These are phyloP conservation scores for Brasilioporus rufonigricans DNA, from an alignment of 768 basidiomycete species.

Conservation along the genomic window DNA sequence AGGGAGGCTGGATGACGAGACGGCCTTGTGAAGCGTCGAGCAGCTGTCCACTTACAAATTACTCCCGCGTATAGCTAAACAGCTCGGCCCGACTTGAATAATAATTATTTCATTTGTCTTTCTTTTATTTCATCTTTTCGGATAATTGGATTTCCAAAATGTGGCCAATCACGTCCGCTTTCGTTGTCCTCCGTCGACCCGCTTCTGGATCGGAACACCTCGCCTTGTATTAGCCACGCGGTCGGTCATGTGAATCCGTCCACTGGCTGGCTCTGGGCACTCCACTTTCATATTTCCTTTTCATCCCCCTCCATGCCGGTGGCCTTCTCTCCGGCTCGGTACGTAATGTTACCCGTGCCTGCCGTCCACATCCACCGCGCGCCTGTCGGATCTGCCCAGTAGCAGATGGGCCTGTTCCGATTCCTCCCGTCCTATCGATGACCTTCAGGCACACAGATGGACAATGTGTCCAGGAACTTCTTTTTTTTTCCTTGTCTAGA, in stretches of 20 bases:
- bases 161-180: neutral
- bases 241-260: conserved; percentile 14
- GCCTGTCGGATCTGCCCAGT: conserved; percentile 1
- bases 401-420: conserved; percentile 4
- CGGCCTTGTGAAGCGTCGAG: conserved; percentile 19
- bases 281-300: conserved; percentile 15
- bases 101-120: neutral
- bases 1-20: conserved; percentile 15
- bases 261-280: neutral
- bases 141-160: conserved; percentile 6
- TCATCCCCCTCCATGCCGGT: neutral
- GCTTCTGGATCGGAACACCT: conserved; percentile 9
- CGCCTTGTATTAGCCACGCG: conserved; percentile 6
- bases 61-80: conserved; percentile 16
- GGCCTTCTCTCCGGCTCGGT: neutral
- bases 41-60: conserved; percentile 20
- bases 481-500: conserved; percentile 1
- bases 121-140: neutral
- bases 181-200: conserved; percentile 6
- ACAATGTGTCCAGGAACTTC: conserved; percentile 2
- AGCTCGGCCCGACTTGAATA: conserved; percentile 19
- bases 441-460: conserved; percentile 5
- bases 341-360: neutral
- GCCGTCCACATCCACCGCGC: neutral
- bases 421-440: conserved; percentile 14